phyloP scores from a whole-genome alignment of 768 basidiomycete species.

The Cytidiella melzeri region DNA sequence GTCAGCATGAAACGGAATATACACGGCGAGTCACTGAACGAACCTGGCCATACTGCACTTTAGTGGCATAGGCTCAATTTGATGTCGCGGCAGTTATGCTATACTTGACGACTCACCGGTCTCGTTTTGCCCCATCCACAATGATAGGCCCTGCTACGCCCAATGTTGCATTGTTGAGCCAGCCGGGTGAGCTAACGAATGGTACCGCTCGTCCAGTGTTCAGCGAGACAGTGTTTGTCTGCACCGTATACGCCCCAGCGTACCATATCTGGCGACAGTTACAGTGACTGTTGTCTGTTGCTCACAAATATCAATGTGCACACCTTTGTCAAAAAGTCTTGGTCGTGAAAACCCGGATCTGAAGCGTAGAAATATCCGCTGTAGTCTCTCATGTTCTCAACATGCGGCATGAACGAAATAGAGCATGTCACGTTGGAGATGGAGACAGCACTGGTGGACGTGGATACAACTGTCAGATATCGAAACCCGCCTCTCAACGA shows the following conservation, averaged over 20 bases:
- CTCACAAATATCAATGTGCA: neutral
- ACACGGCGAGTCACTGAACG: too few species aligned
- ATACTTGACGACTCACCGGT: constrained; percentile 32
- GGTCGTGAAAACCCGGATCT: constrained; percentile 39
- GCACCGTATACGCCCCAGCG: constrained; percentile 56
- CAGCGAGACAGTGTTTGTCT: constrained; percentile 47
- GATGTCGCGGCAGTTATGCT: too few species aligned
- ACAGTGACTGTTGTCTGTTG: neutral
- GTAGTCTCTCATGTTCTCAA: constrained; percentile 41
- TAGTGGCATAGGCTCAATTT: neutral
- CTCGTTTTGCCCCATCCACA: constrained; percentile 56
- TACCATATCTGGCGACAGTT: constrained; percentile 40
- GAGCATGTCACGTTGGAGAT: constrained; percentile 45
- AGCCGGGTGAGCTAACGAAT: constrained; percentile 28
- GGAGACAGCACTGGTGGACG: constrained; percentile 27
- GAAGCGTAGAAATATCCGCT: constrained; percentile 46
- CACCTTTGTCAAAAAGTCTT: constrained; percentile 44
- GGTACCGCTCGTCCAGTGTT: constrained; percentile 46
- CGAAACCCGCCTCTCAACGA: constrained; percentile 48
- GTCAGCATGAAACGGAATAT: too few species aligned
- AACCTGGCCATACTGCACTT: constrained; percentile 57
- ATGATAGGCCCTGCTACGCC: constrained; percentile 56
- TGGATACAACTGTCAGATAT: constrained; percentile 43
- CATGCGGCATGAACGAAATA: constrained; percentile 50
- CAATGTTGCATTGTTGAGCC: constrained; percentile 49